Percentiles rank a stretch among this genome's conserved stretches.
phyloP scores from a whole-genome alignment of 768 basidiomycete genomes.

The Rhodotorula taiwanensis region DNA sequence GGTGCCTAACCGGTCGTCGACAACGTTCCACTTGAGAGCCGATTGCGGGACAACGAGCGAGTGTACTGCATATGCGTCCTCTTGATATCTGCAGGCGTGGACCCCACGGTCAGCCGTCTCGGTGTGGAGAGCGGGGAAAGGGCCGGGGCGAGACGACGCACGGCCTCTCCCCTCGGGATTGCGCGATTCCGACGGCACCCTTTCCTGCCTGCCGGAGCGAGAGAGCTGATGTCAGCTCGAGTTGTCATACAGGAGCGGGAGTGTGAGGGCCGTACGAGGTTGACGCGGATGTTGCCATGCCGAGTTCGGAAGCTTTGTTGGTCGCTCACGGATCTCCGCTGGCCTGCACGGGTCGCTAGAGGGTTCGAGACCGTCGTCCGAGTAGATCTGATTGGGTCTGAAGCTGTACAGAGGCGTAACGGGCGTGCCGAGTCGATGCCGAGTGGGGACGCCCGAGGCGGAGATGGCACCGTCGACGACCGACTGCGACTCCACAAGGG shows the following conservation, averaged over 20 bases:
- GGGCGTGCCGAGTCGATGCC: background rate
- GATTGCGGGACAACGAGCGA: slow-evolving; percentile 28
- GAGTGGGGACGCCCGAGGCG: slow-evolving; percentile 1
- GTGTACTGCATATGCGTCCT: slow-evolving; percentile 34
- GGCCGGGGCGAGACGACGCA: no score
- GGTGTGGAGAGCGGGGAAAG: background rate
- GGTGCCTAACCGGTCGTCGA: slow-evolving; percentile 21
- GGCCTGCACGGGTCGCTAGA: background rate
- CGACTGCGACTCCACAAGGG: no score
- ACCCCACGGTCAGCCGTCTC: background rate
- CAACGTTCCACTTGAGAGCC: slow-evolving; percentile 30
- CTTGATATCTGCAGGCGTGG: slow-evolving; percentile 32
- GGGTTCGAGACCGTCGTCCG: background rate
- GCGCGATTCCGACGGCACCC: slow-evolving; percentile 25
- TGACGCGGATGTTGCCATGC: slow-evolving; percentile 27
- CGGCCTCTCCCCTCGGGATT: slow-evolving; percentile 40
- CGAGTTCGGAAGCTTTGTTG: slow-evolving; percentile 21
- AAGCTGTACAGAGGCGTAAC: no score
- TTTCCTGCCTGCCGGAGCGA: slow-evolving; percentile 4
- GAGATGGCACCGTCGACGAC: no score
- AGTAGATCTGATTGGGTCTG: background rate
- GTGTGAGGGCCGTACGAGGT: slow-evolving; percentile 12
- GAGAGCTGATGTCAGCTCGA: background rate
- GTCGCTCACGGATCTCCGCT: slow-evolving; percentile 10
- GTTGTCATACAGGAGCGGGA: no score